Evolutionary conservation across 257 asterid species (phyloP).

Genomic region (Dorcoceras hygrometricum): DNA sequence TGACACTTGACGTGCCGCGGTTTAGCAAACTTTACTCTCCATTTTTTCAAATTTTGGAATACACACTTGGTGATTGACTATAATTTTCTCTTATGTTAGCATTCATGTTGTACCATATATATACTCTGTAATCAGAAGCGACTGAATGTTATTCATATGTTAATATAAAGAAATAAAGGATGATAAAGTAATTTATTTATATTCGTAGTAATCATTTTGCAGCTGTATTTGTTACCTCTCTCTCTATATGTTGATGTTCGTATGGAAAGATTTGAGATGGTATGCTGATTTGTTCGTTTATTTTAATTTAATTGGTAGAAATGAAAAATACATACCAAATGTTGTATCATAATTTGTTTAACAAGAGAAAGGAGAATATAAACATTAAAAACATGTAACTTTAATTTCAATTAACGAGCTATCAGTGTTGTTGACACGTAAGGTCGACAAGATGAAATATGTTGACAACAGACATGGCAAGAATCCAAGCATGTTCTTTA

Average conservation of each 20-base stretch:
- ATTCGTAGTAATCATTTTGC: constrained; percentile 9
- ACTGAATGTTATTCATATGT: not conserved
- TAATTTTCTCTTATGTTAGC: constrained; percentile 10
- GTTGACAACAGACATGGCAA: too few species aligned
- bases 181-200: constrained; percentile 23
- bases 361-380: too few species aligned
- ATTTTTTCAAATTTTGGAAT: not conserved
- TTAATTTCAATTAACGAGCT: too few species aligned
- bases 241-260: not conserved
- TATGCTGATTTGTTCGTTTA: too few species aligned
- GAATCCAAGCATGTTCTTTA: too few species aligned
- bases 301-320: too few species aligned
- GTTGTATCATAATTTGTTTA: too few species aligned
- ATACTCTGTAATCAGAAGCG: not conserved
- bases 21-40: constrained; percentile 26
- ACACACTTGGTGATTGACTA: not conserved
- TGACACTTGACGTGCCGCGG: constrained; percentile 30
- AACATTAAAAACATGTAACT: too few species aligned
- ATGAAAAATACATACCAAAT: too few species aligned
- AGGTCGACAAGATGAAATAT: too few species aligned
- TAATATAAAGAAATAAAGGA: not conserved
- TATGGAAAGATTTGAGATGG: too few species aligned
- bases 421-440: too few species aligned
- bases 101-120: constrained; percentile 20
- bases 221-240: not conserved